These are phyloP conservation scores for Triticum turgidum DNA, from an alignment of 176 grass and related monocot genomes.

Conservation along the genomic window DNA sequence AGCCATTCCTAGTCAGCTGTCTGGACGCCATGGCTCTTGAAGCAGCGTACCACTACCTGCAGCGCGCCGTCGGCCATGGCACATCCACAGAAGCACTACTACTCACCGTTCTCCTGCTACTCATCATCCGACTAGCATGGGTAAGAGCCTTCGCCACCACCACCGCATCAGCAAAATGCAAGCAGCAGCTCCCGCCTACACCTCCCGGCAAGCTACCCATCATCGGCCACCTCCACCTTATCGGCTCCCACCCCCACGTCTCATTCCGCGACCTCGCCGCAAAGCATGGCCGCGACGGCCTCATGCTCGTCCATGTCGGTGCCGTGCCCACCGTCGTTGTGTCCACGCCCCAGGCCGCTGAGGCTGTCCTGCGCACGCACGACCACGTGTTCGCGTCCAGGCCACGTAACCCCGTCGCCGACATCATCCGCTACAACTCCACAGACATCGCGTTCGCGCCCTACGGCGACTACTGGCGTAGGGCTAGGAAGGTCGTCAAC, in stretches of 20 bases:
- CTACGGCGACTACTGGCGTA: conserved; percentile 39
- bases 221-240: conserved; percentile 43
- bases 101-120: neutral
- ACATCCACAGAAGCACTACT: neutral
- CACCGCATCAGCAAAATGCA: neutral
- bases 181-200: neutral
- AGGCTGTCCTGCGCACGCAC: conserved; percentile 38
- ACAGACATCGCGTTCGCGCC: conserved; percentile 38
- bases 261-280: conserved; percentile 23
- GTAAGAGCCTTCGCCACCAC: neutral
- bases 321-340: conserved; percentile 21
- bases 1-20: neutral
- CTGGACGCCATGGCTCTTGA: neutral
- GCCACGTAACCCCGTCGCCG: conserved; percentile 22
- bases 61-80: neutral
- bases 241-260: neutral
- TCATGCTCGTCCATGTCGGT: conserved; percentile 45
- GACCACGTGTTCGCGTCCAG: conserved; percentile 47
- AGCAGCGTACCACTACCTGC: neutral
- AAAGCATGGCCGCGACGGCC: conserved; percentile 13
- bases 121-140: neutral
- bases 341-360: conserved; percentile 34
- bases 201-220: conserved; percentile 17
- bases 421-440: conserved; percentile 20
- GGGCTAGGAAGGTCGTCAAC: conserved; percentile 25